Base-by-base conservation (phyloP, 306 rosid species). In the Acacia melanoxylon region DNA sequence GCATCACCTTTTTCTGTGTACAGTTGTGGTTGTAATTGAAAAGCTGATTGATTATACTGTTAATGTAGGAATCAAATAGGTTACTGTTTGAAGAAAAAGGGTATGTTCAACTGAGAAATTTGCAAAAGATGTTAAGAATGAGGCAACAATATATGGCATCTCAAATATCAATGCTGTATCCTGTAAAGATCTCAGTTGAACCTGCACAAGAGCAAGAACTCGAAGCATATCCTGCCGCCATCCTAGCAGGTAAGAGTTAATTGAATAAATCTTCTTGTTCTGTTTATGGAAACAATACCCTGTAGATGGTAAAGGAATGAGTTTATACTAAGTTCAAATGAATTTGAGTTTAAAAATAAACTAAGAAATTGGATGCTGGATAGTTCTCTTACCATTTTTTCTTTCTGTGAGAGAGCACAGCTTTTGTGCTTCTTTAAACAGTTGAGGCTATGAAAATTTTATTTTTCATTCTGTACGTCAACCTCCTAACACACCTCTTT, bases 161-260 rank as follows among this genome's bases (percentile, higher is more conserved):
- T 45, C 97, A 95, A 92, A 86, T 92, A 89, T 91, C 97, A 61
- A 80, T 88, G 92, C 85, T 93, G 66, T 93, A 95, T 87, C 97
- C 98, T 77, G 92, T 95, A 37, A 95, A 92, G 88, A 85, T 93
- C 80, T 68, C 75, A 22, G 82, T 87, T 88, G 97, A 91, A 85
- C 94, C 97, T 74, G 94, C 91, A 56, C 89, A 87, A 73, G 98
- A 93, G 79, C 99, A 92, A 83, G 99, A 95, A 83, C 99, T 95
- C 80, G 99, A 95, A 83, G 85, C 97, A 77, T 92, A 89, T 92
- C 99, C 98, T 61, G 78, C 87, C 78, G 89, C 88, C 84, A 84
- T 86, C 86, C 78, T 71, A 66, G 76, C 91, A 86, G 99, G 94
- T 95, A 91, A 58, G 8, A 46, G 76, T 76, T 72, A 40, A 67